Conservation (phyloP, 495 filamentous ascomycete species). For the Astrocystis sublimbata region DNA sequence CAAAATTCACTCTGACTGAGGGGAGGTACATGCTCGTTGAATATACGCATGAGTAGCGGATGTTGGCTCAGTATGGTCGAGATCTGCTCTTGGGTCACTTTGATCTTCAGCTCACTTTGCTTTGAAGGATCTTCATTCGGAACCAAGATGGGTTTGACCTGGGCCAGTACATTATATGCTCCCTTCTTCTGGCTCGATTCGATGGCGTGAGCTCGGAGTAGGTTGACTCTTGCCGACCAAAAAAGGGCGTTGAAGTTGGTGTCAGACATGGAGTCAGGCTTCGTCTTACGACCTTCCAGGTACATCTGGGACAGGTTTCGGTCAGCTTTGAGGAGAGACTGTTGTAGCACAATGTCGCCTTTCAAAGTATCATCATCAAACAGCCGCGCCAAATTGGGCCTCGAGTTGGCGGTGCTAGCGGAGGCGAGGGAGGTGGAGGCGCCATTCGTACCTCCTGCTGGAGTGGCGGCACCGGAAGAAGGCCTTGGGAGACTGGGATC, state of each 20-base stretch:
- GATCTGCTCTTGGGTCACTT: slow-evolving; percentile 88
- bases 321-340: slow-evolving; percentile 78
- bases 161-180: slow-evolving; percentile 87
- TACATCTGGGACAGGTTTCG: slow-evolving; percentile 73
- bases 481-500: slow-evolving; percentile 47
- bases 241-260: slow-evolving; percentile 83
- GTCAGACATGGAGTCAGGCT: slow-evolving; percentile 76
- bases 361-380: slow-evolving; percentile 78
- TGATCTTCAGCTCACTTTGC: slow-evolving; percentile 68
- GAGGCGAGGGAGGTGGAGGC: slow-evolving; percentile 50
- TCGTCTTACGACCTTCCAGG: slow-evolving; percentile 72
- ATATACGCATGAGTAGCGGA: slow-evolving; percentile 84
- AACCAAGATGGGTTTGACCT: slow-evolving; percentile 78
- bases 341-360: slow-evolving; percentile 74
- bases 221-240: slow-evolving; percentile 82
- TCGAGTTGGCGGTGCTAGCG: slow-evolving; percentile 48
- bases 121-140: slow-evolving; percentile 46
- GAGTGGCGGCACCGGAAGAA: slow-evolving; percentile 23
- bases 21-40: slow-evolving; percentile 90
- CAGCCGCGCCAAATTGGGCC: slow-evolving; percentile 54
- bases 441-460: slow-evolving; percentile 46
- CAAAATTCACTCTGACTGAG: slow-evolving; percentile 81
- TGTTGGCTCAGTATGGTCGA: slow-evolving; percentile 91
- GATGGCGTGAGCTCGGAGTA: slow-evolving; percentile 87
- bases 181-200: slow-evolving; percentile 82